These are phyloP conservation scores for Clonostachys solani DNA, from an alignment of 2,329 filamentous ascomycete species.

Conservation along the genomic window DNA sequence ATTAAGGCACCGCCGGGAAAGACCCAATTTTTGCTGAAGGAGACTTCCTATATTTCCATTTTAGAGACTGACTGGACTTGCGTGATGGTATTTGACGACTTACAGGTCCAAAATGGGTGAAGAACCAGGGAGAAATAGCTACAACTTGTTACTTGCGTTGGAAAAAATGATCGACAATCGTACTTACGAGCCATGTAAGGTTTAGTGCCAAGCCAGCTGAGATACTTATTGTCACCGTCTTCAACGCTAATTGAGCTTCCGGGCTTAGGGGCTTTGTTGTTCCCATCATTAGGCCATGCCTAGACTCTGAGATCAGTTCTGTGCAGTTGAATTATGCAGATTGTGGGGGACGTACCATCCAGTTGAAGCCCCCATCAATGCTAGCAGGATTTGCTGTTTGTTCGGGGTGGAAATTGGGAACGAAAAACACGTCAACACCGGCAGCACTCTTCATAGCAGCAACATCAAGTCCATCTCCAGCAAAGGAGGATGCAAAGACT, in stretches of 20 bases:
- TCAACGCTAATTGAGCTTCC: conserved; percentile 31
- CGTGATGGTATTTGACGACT: no score
- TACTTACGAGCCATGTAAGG: conserved; percentile 38
- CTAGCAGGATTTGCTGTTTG: conserved; percentile 21
- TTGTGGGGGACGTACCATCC: conserved; percentile 20
- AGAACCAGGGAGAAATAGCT: conserved; percentile 38
- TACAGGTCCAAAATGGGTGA: conserved; percentile 38
- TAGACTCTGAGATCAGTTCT: no score
- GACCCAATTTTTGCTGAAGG: conserved; percentile 49
- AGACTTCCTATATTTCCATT: conserved; percentile 14
- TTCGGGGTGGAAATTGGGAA: conserved; percentile 43
- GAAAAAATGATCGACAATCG: conserved; percentile 16
- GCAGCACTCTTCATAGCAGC: conserved; percentile 31
- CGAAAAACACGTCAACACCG: conserved; percentile 38
- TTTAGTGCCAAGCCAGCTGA: conserved; percentile 29
- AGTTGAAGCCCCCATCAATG: conserved; percentile 42
- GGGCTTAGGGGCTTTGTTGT: conserved; percentile 41
- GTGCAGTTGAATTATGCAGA: no score
- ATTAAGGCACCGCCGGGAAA: conserved; percentile 56
- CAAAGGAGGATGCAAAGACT: conserved; percentile 50
- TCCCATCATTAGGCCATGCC: conserved; percentile 35
- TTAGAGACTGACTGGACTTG: no score
- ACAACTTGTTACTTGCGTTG: conserved; percentile 42
- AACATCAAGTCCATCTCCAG: conserved; percentile 39
- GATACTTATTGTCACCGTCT: conserved; percentile 26